Evolutionary conservation across 2,329 filamentous ascomycete genomes (phyloP).

Genomic region (Sarocladium brachiariae): DNA sequence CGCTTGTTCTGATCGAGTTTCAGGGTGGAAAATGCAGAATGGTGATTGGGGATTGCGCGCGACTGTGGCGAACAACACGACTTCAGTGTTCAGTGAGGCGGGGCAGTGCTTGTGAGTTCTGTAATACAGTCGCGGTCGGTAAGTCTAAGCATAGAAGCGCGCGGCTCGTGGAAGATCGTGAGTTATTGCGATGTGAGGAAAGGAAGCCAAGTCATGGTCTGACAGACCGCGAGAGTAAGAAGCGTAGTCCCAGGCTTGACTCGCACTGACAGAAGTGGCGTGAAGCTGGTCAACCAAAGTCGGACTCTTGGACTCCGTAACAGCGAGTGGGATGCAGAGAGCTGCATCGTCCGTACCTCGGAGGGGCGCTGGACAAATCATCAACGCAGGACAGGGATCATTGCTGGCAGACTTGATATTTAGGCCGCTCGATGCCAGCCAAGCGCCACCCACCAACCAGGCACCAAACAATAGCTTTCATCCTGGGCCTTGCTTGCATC

Average conservation of each 20-base stretch:
- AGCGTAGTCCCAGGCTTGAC: neutral
- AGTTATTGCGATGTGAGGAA: neutral
- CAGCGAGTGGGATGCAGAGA: neutral
- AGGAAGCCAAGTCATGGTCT: neutral
- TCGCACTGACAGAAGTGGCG: neutral
- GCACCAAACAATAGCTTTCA: neutral
- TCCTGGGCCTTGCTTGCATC: neutral
- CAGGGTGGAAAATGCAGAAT: neutral
- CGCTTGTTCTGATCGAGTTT: neutral
- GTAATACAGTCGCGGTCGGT: neutral
- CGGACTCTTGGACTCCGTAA: too few relatives aligned
- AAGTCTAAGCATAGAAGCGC: neutral
- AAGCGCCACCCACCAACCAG: neutral
- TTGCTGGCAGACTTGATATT: neutral
- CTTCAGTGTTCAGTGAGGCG: neutral
- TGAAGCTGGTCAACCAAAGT: slow-evolving; percentile 1
- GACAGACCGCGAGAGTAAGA: neutral
- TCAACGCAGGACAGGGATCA: slow-evolving; percentile 5
- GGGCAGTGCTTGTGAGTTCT: neutral
- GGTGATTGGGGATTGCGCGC: neutral
- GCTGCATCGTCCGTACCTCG: slow-evolving; percentile 1
- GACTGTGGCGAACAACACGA: neutral
- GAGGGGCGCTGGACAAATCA: slow-evolving; percentile 9
- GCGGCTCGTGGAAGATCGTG: neutral
- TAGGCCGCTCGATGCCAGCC: neutral